Conservation (phyloP, 2,329 filamentous ascomycete genomes). For the Zarea fungicola region DNA sequence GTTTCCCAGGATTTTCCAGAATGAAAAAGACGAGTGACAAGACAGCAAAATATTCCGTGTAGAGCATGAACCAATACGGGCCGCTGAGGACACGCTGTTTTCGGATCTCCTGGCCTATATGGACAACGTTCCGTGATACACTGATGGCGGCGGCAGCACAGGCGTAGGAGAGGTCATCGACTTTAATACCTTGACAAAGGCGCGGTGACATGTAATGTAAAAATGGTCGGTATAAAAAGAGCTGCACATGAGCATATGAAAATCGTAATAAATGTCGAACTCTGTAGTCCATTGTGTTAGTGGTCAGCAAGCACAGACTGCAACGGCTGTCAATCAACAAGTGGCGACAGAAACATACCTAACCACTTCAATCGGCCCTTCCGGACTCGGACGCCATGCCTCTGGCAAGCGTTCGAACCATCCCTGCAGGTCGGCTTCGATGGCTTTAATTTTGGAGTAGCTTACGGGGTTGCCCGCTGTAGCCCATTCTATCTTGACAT, state of each 20-base stretch:
- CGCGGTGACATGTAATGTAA: constrained; percentile 73
- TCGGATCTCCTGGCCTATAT: constrained; percentile 74
- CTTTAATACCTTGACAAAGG: constrained; percentile 46
- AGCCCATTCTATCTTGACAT: constrained; percentile 35
- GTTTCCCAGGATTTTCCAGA: constrained; percentile 71
- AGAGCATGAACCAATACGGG: constrained; percentile 82
- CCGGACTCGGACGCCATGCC: constrained; percentile 72
- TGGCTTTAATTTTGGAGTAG: constrained; percentile 57
- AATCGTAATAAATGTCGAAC: constrained; percentile 73
- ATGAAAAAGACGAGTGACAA: constrained; percentile 75
- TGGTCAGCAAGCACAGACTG: too few species aligned
- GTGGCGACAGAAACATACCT: too few species aligned
- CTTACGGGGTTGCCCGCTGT: constrained; percentile 57
- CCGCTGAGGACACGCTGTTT: constrained; percentile 70
- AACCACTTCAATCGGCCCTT: constrained; percentile 68
- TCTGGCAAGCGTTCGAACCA: constrained; percentile 67
- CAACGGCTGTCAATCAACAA: too few species aligned
- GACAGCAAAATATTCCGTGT: constrained; percentile 77
- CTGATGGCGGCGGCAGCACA: constrained; percentile 60
- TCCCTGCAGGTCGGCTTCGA: constrained; percentile 56
- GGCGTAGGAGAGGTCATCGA: constrained; percentile 75
- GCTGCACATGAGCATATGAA: constrained; percentile 76
- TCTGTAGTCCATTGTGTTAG: constrained; percentile 32
- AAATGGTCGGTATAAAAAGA: constrained; percentile 78
- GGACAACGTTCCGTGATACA: constrained; percentile 67